Conservation (phyloP, 441 rosid genomes). For the Flueggea neowawraea region DNA sequence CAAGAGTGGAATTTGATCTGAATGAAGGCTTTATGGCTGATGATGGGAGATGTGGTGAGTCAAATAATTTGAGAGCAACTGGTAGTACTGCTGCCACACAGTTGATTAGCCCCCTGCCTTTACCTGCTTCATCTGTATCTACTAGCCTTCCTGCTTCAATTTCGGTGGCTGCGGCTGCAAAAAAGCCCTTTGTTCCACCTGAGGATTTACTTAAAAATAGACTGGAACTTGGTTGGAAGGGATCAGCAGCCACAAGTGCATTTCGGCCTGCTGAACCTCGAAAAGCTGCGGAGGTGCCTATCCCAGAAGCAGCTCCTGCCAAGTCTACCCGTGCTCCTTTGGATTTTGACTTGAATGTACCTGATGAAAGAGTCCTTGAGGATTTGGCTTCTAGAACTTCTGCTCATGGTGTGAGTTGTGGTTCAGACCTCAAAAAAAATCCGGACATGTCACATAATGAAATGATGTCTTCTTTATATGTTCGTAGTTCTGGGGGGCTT, state of each 20-base stretch:
- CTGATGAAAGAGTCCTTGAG: constrained; percentile 78
- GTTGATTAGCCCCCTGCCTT: constrained; percentile 39
- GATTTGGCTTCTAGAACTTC: constrained; percentile 53
- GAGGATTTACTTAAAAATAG: constrained; percentile 67
- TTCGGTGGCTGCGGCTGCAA: constrained; percentile 93
- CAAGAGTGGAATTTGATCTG: constrained; percentile 75
- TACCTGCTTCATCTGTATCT: constrained; percentile 42
- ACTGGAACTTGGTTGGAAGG: constrained; percentile 90
- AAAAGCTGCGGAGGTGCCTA: constrained; percentile 44
- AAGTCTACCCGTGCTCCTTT: constrained; percentile 52
- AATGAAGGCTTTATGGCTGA: constrained; percentile 79
- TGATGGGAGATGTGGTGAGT: constrained; percentile 45
- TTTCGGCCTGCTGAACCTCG: constrained; percentile 97
- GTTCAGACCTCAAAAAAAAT: constrained; percentile 21
- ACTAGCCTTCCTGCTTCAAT: constrained; percentile 60
- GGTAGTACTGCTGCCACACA: constrained; percentile 37
- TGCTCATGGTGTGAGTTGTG: constrained; percentile 31
- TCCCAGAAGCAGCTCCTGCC: constrained; percentile 39
- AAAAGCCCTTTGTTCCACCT: constrained; percentile 83
- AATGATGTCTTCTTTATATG: constrained; percentile 28
- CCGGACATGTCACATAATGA: constrained; percentile 23
- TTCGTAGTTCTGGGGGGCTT: constrained; percentile 54
- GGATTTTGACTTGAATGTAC: constrained; percentile 83
- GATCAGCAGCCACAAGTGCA: constrained; percentile 99
- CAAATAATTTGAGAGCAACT: constrained; percentile 30